Evolutionary conservation across 192 early-diverging fungal species (phyloP).

Genomic region (Geranomyces variabilis): DNA sequence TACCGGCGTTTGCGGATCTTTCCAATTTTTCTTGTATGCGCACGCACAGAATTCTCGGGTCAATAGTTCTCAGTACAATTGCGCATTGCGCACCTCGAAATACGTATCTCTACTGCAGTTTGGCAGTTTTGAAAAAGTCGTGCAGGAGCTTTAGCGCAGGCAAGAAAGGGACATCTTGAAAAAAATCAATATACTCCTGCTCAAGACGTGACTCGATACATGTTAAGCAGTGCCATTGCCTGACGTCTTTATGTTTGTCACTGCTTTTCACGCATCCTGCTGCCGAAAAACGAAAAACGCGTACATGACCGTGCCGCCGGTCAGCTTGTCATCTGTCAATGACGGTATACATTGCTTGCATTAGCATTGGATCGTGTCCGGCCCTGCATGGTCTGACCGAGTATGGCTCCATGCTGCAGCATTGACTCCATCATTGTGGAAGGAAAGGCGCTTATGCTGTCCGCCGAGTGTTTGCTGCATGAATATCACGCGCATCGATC

Average conservation of each 20-base stretch:
- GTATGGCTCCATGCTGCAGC: too few relatives aligned
- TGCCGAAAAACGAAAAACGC: slow-evolving; percentile 48
- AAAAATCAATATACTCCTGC: slow-evolving; percentile 52
- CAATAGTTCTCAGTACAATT: too few relatives aligned
- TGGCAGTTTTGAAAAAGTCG: too few relatives aligned
- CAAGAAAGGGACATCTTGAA: slow-evolving; percentile 44
- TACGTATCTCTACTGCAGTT: slow-evolving; percentile 88
- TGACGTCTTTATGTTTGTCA: too few relatives aligned
- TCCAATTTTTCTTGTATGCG: slow-evolving; percentile 41
- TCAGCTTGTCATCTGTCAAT: slow-evolving; percentile 77
- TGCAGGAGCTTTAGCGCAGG: slow-evolving; percentile 60
- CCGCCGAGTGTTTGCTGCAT: too few relatives aligned
- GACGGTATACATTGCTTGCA: too few relatives aligned
- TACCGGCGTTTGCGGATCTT: neutral
- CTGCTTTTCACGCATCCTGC: slow-evolving; percentile 65
- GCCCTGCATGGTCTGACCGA: too few relatives aligned
- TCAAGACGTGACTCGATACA: slow-evolving; percentile 53
- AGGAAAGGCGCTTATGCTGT: too few relatives aligned
- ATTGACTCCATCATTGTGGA: too few relatives aligned
- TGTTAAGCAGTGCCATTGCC: too few relatives aligned
- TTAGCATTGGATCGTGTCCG: too few relatives aligned
- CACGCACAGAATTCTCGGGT: slow-evolving; percentile 42
- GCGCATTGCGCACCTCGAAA: slow-evolving; percentile 71
- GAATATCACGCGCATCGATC: too few relatives aligned
- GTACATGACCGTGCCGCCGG: slow-evolving; percentile 72